These are phyloP conservation scores for Leucogyrophana mollusca DNA, from an alignment of 768 basidiomycete species.

Conservation along the genomic window DNA sequence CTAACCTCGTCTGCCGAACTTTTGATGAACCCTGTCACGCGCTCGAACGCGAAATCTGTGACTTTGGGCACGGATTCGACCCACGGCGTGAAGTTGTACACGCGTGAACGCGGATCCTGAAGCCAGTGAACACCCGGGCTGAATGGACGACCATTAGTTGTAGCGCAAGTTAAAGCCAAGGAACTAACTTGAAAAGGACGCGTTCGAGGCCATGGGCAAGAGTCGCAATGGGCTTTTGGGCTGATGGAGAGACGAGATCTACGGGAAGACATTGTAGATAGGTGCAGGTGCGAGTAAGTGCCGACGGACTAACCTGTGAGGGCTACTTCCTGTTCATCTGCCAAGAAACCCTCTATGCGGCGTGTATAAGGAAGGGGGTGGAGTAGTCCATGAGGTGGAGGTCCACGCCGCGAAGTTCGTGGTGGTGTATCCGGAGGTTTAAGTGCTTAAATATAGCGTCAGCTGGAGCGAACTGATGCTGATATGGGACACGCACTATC, in stretches of 20 bases:
- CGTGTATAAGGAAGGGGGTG: slow-evolving; percentile 24
- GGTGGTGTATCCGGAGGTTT: no score
- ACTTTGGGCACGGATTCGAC: slow-evolving; percentile 75
- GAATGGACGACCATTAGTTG: neutral
- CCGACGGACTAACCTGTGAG: neutral
- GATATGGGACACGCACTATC: no score
- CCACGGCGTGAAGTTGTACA: slow-evolving; percentile 80
- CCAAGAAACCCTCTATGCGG: slow-evolving; percentile 20
- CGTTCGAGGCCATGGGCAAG: slow-evolving; percentile 68
- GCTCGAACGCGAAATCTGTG: slow-evolving; percentile 82
- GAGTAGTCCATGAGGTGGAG: slow-evolving; percentile 14
- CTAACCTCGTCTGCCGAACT: slow-evolving; percentile 76
- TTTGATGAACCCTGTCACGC: slow-evolving; percentile 67
- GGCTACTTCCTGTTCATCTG: neutral
- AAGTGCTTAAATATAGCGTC: no score
- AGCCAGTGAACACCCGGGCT: slow-evolving; percentile 91
- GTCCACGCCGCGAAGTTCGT: neutral
- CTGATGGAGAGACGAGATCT: slow-evolving; percentile 45
- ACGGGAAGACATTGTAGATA: neutral
- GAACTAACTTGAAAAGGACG: slow-evolving; percentile 71
- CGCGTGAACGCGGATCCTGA: slow-evolving; percentile 78
- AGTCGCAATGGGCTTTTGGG: slow-evolving; percentile 55
- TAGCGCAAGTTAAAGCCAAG: neutral
- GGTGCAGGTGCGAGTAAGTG: no score
- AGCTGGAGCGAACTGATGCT: no score